A percentile compares a stretch with the other conserved stretches of the same genome.
Conservation (phyloP, 2,329 filamentous ascomycete genomes). For the Calonectria naviculata region DNA sequence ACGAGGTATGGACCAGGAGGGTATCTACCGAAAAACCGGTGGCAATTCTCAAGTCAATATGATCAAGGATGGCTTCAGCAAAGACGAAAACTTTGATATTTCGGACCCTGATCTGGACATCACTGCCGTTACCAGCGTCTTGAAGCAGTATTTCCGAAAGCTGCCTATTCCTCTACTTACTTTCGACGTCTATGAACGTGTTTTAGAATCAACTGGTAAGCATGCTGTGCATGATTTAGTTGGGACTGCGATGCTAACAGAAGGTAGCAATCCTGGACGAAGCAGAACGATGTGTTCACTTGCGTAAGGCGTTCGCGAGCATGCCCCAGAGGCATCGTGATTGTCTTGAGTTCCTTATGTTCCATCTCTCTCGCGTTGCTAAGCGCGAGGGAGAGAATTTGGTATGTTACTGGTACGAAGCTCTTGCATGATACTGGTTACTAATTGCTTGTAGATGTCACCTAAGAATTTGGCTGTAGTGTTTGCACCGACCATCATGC, state of each 20-base stretch:
- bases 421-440: background rate
- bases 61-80: slow-evolving; percentile 93
- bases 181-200: slow-evolving; percentile 89
- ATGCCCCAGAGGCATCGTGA: slow-evolving; percentile 88
- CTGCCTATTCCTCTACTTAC: slow-evolving; percentile 90
- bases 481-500: slow-evolving; percentile 97
- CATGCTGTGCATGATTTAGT: slow-evolving; percentile 20
- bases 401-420: slow-evolving; percentile 58
- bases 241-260: slow-evolving; percentile 31
- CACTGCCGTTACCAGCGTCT: slow-evolving; percentile 91
- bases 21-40: slow-evolving; percentile 97
- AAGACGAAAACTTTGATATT: slow-evolving; percentile 87
- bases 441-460: slow-evolving; percentile 76
- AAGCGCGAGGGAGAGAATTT: slow-evolving; percentile 86
- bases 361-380: slow-evolving; percentile 91
- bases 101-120: slow-evolving; percentile 95
- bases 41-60: slow-evolving; percentile 90
- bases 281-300: slow-evolving; percentile 74
- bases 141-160: slow-evolving; percentile 98
- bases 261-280: slow-evolving; percentile 70
- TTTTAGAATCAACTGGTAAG: slow-evolving; percentile 84
- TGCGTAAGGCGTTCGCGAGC: slow-evolving; percentile 79
- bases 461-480: slow-evolving; percentile 96
- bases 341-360: slow-evolving; percentile 92
- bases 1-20: slow-evolving; percentile 96